Conservation (phyloP, 176 grass and related monocot genomes). For the Zea mays region Zm-B73-REFERENCE-NAM-5.0 NC_050104.1:148228501-148229000, state of each 20-base stretch:
- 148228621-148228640: conserved; percentile 47
- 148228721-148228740: conserved; percentile 97
- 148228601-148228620: conserved; percentile 50
- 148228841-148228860: conserved; percentile 67
- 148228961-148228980: conserved; percentile 85
- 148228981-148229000: conserved; percentile 68
- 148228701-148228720: conserved; percentile 82
- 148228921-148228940: conserved; percentile 5
- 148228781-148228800: conserved; percentile 83
- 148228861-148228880: conserved; percentile 65
- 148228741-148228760: conserved; percentile 82
- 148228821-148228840: conserved; percentile 61
- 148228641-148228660: conserved; percentile 37
- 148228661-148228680: conserved; percentile 28
- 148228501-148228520: conserved; percentile 51
- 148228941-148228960: conserved; percentile 78
- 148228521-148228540: conserved; percentile 33
- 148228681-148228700: conserved; percentile 47
- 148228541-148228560: conserved; percentile 26
- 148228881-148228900: conserved; percentile 31
- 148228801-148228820: conserved; percentile 60
- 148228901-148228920: not conserved
- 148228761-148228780: conserved; percentile 98
- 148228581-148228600: not conserved
- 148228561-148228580: not conserved